phyloP scores from a whole-genome alignment of 495 filamentous ascomycete species.

The Xylaria scruposa region DNA sequence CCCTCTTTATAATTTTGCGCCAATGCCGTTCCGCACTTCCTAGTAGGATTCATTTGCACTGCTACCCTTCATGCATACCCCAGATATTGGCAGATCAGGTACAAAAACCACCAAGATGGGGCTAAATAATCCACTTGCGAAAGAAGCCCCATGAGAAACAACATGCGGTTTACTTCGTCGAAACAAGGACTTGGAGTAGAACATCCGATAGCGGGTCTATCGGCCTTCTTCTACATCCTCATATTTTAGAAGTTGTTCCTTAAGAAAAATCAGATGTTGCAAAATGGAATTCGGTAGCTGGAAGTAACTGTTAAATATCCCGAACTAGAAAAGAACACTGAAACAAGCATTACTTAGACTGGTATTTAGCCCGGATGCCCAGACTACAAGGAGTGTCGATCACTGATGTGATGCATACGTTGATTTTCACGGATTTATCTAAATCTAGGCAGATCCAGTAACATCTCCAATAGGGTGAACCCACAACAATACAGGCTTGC shows the following conservation, averaged over 20 bases:
- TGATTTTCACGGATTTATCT: background rate
- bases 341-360: background rate
- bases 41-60: background rate
- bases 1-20: conserved; percentile 6
- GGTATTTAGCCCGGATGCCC: background rate
- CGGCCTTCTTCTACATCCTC: background rate
- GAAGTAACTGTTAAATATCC: background rate
- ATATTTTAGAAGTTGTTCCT: background rate
- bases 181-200: conserved; percentile 1
- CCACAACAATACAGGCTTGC: background rate
- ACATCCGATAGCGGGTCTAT: background rate
- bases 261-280: background rate
- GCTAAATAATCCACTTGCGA: background rate
- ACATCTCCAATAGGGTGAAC: background rate
- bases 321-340: background rate
- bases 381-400: background rate
- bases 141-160: background rate
- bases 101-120: conserved; percentile 1
- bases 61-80: conserved; percentile 20
- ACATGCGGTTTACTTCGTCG: background rate
- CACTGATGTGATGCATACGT: background rate
- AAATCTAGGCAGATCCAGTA: background rate
- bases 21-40: background rate
- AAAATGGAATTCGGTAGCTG: background rate
- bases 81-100: conserved; percentile 16